These are phyloP conservation scores for Pisolithus microcarpus DNA, from an alignment of 768 basidiomycete genomes.

Conservation along the genomic window DNA sequence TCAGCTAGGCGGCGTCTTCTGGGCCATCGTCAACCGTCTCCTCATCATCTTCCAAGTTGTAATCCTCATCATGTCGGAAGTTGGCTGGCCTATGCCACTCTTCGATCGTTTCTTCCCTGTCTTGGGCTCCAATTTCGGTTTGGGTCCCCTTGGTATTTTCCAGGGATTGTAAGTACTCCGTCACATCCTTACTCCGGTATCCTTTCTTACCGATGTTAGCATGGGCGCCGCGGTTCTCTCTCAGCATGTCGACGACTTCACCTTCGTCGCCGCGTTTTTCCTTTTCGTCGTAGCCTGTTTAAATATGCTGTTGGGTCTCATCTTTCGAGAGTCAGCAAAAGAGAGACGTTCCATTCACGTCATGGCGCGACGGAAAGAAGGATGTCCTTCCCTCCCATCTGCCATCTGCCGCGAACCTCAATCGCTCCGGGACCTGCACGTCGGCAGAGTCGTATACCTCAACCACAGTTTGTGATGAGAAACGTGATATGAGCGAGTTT, in stretches of 20 bases:
- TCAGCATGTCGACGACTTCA: slow-evolving; percentile 79
- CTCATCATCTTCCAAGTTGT: slow-evolving; percentile 83
- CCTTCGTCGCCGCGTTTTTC: slow-evolving; percentile 87
- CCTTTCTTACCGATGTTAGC: slow-evolving; percentile 25
- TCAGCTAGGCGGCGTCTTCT: slow-evolving; percentile 86
- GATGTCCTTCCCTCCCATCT: slow-evolving; percentile 43
- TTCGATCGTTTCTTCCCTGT: slow-evolving; percentile 85
- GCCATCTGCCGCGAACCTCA: slow-evolving; percentile 13
- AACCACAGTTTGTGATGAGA: slow-evolving; percentile 27
- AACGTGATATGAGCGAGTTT: slow-evolving; percentile 18
- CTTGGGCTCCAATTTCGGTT: slow-evolving; percentile 74
- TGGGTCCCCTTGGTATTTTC: slow-evolving; percentile 82
- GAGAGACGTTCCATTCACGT: slow-evolving; percentile 53
- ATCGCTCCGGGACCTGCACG: slow-evolving; percentile 17
- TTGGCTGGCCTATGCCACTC: slow-evolving; percentile 72
- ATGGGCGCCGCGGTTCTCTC: slow-evolving; percentile 68
- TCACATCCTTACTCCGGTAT: neutral
- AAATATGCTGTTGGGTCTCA: slow-evolving; percentile 71
- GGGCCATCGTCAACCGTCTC: slow-evolving; percentile 82
- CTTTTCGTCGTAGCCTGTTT: slow-evolving; percentile 88
- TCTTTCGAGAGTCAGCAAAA: slow-evolving; percentile 61
- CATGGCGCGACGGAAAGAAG: slow-evolving; percentile 52
- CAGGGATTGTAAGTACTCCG: slow-evolving; percentile 63
- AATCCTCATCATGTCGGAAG: slow-evolving; percentile 73
- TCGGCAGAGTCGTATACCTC: slow-evolving; percentile 20